A percentile compares a stretch with the other conserved stretches of the same genome.
These are phyloP conservation scores for Bathelium albidoporum DNA, from an alignment of 495 filamentous ascomycete species.

Conservation along the genomic window DNA sequence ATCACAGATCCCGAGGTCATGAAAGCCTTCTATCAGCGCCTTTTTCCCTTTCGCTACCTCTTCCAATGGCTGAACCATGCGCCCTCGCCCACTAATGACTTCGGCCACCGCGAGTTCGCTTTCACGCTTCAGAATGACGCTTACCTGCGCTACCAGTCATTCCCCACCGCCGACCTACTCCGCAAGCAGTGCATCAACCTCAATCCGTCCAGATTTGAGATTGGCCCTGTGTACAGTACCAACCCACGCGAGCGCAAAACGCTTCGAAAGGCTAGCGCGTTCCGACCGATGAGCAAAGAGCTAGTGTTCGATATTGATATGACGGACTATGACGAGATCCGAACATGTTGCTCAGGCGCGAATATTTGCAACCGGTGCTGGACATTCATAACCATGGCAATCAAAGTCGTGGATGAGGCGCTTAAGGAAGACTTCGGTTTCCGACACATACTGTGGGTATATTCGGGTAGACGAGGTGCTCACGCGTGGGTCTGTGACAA, in stretches of 20 bases:
- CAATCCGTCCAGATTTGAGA: slow-evolving; percentile 92
- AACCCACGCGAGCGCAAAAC: slow-evolving; percentile 92
- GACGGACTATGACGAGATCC: slow-evolving; percentile 95
- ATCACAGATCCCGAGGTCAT: slow-evolving; percentile 65
- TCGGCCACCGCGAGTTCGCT: slow-evolving; percentile 87
- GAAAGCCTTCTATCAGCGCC: slow-evolving; percentile 85
- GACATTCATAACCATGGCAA: slow-evolving; percentile 93
- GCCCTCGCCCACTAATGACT: slow-evolving; percentile 72
- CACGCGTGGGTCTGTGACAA: slow-evolving; percentile 99
- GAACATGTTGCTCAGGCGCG: slow-evolving; percentile 87
- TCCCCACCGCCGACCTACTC: slow-evolving; percentile 71
- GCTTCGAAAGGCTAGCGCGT: slow-evolving; percentile 59
- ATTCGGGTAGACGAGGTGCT: slow-evolving; percentile 88
- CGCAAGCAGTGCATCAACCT: slow-evolving; percentile 80
- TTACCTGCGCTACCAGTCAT: slow-evolving; percentile 88
- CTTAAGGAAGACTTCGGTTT: slow-evolving; percentile 92
- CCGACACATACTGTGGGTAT: slow-evolving; percentile 94
- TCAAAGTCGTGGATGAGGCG: slow-evolving; percentile 81
- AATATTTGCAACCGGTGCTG: slow-evolving; percentile 93
- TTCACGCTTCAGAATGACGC: slow-evolving; percentile 84
- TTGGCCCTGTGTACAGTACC: slow-evolving; percentile 86
- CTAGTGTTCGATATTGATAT: slow-evolving; percentile 98
- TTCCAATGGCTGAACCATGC: slow-evolving; percentile 99
- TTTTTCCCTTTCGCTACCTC: slow-evolving; percentile 89
- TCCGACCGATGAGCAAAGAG: slow-evolving; percentile 76